Evolutionary conservation across 805 yeast species (phyloP).

Genomic region (Myxozyma neotropica): DNA sequence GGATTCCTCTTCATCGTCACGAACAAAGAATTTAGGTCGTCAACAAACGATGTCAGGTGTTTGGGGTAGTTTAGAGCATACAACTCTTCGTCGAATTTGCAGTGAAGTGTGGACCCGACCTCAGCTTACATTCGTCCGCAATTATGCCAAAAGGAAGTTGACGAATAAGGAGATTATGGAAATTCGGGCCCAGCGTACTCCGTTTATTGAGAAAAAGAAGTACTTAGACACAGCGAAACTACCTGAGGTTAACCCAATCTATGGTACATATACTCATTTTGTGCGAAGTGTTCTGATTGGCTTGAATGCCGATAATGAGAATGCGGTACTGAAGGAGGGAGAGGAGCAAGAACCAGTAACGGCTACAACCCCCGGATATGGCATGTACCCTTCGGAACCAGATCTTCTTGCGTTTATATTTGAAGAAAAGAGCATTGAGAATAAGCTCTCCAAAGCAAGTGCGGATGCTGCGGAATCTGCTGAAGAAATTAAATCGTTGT

Average conservation of each 20-base stretch:
- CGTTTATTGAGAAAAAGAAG: slow-evolving; percentile 21
- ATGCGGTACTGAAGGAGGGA: background rate
- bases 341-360: slow-evolving; percentile 3
- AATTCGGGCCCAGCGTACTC: slow-evolving; percentile 22
- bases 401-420: background rate
- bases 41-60: background rate
- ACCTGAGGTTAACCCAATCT: slow-evolving; percentile 21
- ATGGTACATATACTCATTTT: slow-evolving; percentile 21
- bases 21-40: background rate
- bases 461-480: background rate
- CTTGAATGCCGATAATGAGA: slow-evolving; percentile 15
- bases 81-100: background rate
- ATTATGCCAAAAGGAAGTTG: slow-evolving; percentile 5
- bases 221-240: slow-evolving; percentile 11
- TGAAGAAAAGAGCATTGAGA: background rate
- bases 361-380: slow-evolving; percentile 17
- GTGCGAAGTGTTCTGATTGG: slow-evolving; percentile 20
- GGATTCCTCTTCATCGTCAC: too few species aligned
- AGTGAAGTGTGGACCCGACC: background rate
- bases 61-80: background rate
- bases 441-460: background rate
- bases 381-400: slow-evolving; percentile 7
- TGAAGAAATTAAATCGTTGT: background rate
- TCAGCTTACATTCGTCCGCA: slow-evolving; percentile 2
- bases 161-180: slow-evolving; percentile 19